Evolutionary conservation across 1,284 basidiomycete genomes (phyloP).

Genomic region (Fomitopsis betulina): DNA sequence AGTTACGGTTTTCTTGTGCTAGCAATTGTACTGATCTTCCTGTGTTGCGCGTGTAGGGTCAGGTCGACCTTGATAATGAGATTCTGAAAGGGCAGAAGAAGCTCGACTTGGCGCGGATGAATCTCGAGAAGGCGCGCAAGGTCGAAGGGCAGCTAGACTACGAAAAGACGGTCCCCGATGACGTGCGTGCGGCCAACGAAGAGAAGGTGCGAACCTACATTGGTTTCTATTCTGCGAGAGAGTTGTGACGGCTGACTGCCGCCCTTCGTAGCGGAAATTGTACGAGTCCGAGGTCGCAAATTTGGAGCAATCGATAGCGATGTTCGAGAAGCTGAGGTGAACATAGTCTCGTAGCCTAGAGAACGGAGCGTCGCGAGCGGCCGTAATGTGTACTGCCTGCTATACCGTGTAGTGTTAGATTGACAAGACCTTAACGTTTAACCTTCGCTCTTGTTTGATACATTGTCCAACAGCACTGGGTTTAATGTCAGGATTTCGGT

Average conservation of each 20-base stretch:
- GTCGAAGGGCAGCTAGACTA: slow-evolving; percentile 75
- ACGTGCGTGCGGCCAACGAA: slow-evolving; percentile 70
- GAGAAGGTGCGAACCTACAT: slow-evolving; percentile 51
- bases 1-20: slow-evolving; percentile 20
- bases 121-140: slow-evolving; percentile 75
- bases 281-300: slow-evolving; percentile 42
- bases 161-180: slow-evolving; percentile 71
- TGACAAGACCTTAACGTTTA: no score
- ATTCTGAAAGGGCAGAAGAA: slow-evolving; percentile 88
- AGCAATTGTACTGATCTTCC: background rate
- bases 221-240: background rate
- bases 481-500: no score
- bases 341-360: background rate
- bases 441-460: no score
- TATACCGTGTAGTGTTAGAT: background rate
- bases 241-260: background rate
- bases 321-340: slow-evolving; percentile 37
- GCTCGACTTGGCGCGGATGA: slow-evolving; percentile 63
- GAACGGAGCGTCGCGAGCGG: background rate
- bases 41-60: slow-evolving; percentile 46
- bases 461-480: no score
- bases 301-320: slow-evolving; percentile 38
- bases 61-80: slow-evolving; percentile 79
- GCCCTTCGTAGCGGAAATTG: slow-evolving; percentile 33
- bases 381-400: background rate